Evolutionary conservation across 371 early-diverging fungal species (phyloP), one percentile per base, ranked within the genome.

Genomic region (Mucor plumbeus): DNA sequence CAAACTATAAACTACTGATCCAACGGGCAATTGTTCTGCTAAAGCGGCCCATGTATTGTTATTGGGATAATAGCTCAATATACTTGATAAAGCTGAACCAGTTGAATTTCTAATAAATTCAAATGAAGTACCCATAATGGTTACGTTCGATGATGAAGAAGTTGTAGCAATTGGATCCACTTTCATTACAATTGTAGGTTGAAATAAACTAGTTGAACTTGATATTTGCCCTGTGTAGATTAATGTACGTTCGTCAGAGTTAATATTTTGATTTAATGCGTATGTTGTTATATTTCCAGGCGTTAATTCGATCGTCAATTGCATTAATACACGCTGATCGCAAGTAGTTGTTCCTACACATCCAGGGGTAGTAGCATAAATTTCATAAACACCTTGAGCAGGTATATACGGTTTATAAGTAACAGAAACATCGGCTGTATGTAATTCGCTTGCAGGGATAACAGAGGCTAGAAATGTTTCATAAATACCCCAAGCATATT

Each of bases 331-430:
- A 26, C 90, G 84, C 63, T 76, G 71, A 36, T 69, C 61, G 43
- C 91, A 91, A 7, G 80, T 74, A 62, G 83, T 84, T 31, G 83
- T 83, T 60, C 84, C 82, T 36, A 86, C 81, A 72, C 92, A 92
- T 7, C 89, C 90, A 14, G 92, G 92, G 3, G 91, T 87, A 47
- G 75, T 81, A 48, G 87, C 72, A 65, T 83, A 89, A 4, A 91
- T 85, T 36, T 85, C 70, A 57, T 92, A 92, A 36, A 81, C 76
- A 7, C 91, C 92, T 17, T 86, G 77, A 9, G 82, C 87, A 26
- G 87, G 78, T 11, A 92, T 79, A 61, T 80, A 85, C 0, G 91
- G 91, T 13, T 73, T 65, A 69, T 89, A 73, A 15, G 81, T 76
- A 33, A 90, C 81, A 7, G 78, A 76, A 3, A 83, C 80, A 57